Percentiles rank a stretch among this genome's conserved stretches.
Evolutionary conservation across 768 basidiomycete genomes (phyloP).

Genomic region (Daedalea quercina): DNA sequence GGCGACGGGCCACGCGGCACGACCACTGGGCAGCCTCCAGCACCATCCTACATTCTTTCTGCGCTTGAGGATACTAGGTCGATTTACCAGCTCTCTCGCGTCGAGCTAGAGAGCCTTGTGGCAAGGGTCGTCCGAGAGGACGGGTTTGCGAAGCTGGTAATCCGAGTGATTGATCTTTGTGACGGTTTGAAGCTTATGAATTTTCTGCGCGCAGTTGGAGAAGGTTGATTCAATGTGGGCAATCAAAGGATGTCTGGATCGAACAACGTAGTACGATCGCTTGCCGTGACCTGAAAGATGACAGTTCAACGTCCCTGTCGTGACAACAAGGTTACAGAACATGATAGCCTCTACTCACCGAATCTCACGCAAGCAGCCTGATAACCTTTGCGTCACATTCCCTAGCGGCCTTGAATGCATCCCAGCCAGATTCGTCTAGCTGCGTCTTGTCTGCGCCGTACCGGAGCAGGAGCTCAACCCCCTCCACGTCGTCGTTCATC

Average conservation of each 20-base stretch:
- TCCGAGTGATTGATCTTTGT: constrained; percentile 12
- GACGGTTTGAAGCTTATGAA: not conserved
- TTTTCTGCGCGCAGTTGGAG: constrained; percentile 37
- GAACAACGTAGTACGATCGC: not conserved
- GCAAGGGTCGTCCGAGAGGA: constrained; percentile 64
- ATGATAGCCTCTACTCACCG: too few species aligned
- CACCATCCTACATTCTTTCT: constrained; percentile 14
- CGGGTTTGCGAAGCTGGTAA: constrained; percentile 70
- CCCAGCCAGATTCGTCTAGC: not conserved
- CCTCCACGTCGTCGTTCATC: not conserved
- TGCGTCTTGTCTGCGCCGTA: not conserved
- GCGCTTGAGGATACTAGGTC: constrained; percentile 38
- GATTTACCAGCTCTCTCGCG: constrained; percentile 47
- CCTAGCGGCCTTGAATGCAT: not conserved
- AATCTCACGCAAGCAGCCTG: not conserved
- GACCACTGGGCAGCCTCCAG: not conserved
- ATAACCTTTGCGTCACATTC: not conserved
- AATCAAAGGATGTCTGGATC: constrained; percentile 15
- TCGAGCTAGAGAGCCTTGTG: constrained; percentile 50
- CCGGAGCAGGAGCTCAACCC: not conserved
- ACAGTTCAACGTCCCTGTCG: too few species aligned
- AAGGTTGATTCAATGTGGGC: constrained; percentile 46
- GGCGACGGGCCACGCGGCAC: not conserved
- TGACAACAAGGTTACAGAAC: too few species aligned
- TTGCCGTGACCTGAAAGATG: too few species aligned